phyloP scores from a whole-genome alignment of 106 monocot species.

The Platanthera guangdongensis region DNA sequence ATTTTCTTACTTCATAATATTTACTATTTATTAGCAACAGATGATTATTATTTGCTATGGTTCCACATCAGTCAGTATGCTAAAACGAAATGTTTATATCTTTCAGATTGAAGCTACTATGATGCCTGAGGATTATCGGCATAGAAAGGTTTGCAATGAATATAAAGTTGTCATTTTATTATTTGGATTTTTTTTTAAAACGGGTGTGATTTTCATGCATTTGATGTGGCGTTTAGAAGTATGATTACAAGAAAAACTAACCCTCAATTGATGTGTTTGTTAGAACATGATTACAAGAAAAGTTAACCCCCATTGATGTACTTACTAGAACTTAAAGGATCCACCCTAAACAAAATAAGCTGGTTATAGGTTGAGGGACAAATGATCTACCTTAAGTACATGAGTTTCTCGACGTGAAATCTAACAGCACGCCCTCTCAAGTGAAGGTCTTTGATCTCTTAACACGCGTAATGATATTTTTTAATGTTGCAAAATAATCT shows the following conservation, averaged over 20 bases:
- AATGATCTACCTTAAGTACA: too few relatives aligned
- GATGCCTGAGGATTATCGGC: slow-evolving; percentile 74
- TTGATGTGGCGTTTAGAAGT: background rate
- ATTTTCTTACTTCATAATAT: background rate
- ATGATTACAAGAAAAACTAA: background rate
- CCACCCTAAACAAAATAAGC: too few relatives aligned
- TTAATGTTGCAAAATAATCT: too few relatives aligned
- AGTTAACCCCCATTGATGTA: too few relatives aligned
- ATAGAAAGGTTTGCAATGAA: background rate
- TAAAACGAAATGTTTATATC: slow-evolving; percentile 4
- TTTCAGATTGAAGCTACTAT: slow-evolving; percentile 66
- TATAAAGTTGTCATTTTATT: slow-evolving; percentile 16
- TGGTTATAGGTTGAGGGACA: too few relatives aligned
- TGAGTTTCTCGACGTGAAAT: too few relatives aligned
- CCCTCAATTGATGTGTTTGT: background rate
- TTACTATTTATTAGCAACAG: background rate
- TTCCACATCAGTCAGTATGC: background rate
- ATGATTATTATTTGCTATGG: background rate
- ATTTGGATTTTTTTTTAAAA: background rate
- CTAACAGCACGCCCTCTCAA: too few relatives aligned
- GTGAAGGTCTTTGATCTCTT: too few relatives aligned
- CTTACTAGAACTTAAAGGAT: too few relatives aligned
- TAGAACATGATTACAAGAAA: background rate
- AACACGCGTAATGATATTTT: too few relatives aligned
- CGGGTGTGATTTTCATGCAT: background rate